A percentile compares a stretch with the other conserved stretches of the same genome.
Evolutionary conservation across 345 rosid genomes (phyloP).

Genomic region (Eucalyptus rudis): DNA sequence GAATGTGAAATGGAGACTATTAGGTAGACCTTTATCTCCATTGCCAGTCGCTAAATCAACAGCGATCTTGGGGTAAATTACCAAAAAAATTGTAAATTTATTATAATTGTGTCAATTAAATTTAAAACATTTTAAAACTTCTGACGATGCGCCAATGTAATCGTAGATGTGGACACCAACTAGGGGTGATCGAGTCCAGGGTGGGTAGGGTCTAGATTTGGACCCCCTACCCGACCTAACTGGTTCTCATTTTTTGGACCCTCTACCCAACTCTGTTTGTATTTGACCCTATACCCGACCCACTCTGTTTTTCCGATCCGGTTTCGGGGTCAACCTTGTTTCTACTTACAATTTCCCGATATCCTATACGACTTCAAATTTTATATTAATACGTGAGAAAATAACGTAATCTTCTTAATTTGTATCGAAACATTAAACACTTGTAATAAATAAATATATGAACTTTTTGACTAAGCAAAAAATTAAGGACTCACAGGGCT

Average conservation of each 20-base stretch:
- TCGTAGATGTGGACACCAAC: background rate
- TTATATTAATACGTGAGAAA: too few relatives aligned
- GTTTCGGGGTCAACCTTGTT: rapidly evolving
- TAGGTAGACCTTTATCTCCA: background rate
- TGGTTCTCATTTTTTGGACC: rapidly evolving
- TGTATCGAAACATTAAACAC: too few relatives aligned
- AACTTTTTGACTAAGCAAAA: too few relatives aligned
- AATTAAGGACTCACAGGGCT: rapidly evolving
- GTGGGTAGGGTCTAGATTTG: too few relatives aligned
- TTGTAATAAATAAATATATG: too few relatives aligned
- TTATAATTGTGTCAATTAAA: rapidly evolving
- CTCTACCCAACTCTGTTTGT: rapidly evolving
- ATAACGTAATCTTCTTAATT: too few relatives aligned
- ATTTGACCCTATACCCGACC: too few relatives aligned
- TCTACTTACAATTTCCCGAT: rapidly evolving
- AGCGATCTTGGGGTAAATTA: background rate
- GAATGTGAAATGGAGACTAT: background rate
- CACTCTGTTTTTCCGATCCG: rapidly evolving
- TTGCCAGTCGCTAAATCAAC: background rate
- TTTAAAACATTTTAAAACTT: background rate
- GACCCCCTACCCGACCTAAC: rapidly evolving
- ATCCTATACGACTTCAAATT: too few relatives aligned
- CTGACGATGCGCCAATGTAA: background rate
- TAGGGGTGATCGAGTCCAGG: too few relatives aligned
- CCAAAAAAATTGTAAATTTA: background rate